phyloP scores from a whole-genome alignment of 495 filamentous ascomycete genomes.

The Talaromyces stipitatus region DNA sequence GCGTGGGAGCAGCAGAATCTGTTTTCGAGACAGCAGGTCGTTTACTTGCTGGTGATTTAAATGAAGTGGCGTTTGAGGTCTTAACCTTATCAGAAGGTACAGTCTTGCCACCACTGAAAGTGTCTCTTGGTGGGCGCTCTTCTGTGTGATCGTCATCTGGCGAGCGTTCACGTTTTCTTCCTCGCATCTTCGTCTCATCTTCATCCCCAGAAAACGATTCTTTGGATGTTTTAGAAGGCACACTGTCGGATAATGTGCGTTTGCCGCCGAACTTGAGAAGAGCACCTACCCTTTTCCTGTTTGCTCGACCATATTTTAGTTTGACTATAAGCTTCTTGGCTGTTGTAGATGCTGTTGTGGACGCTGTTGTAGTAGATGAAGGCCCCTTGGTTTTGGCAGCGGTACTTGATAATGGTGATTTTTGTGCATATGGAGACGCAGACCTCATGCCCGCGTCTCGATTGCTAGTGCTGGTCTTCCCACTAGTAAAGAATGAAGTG shows the following conservation, averaged over 20 bases:
- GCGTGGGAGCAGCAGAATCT: conserved; percentile 14
- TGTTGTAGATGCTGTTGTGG: not conserved
- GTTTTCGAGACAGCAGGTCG: conserved; percentile 19
- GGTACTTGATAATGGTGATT: not conserved
- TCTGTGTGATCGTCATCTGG: conserved; percentile 15
- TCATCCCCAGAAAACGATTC: conserved; percentile 14
- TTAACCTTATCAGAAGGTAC: conserved; percentile 15
- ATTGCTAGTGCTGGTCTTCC: not conserved
- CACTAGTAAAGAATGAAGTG: not conserved
- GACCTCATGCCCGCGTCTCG: not conserved
- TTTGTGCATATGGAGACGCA: not conserved
- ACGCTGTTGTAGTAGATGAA: not conserved
- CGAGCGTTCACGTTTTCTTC: conserved; percentile 9
- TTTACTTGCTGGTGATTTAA: conserved; percentile 8
- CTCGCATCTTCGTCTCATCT: conserved; percentile 14
- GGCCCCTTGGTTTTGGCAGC: not conserved
- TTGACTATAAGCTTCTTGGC: conserved; percentile 20
- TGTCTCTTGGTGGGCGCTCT: not conserved
- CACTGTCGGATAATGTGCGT: conserved; percentile 22
- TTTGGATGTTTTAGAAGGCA: conserved; percentile 19
- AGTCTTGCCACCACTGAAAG: not conserved
- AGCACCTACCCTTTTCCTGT: conserved; percentile 34
- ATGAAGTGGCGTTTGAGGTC: conserved; percentile 17
- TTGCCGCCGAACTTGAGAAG: conserved; percentile 39
- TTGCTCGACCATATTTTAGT: conserved; percentile 33